Base-by-base conservation (phyloP, 225 moss, liverwort and hornwort species). In the Marchantia paleacea region DNA sequence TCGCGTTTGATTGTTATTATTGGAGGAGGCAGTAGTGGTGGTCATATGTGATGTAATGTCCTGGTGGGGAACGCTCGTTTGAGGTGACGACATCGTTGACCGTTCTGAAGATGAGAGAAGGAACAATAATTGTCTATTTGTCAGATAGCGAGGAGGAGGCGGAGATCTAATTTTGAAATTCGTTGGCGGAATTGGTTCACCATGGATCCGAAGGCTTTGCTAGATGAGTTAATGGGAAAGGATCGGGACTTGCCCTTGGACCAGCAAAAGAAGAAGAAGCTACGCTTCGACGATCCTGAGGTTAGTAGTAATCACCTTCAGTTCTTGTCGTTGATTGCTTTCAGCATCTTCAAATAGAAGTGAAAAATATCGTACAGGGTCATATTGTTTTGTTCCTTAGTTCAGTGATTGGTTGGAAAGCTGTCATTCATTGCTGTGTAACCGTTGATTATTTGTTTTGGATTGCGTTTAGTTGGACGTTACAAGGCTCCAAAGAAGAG, bases 221-320 rank as follows among this genome's bases (percentile, higher is more conserved):
- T 96, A 78, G 96, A 96, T 81, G 96, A 96, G 88, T 89, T 96
- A 71, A 96, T 96, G 96, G 96, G 96, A 55, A 96, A 92, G 82
- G 96, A 96, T 68, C 91, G 96, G 60, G 96, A 96, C 65, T 88
- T 96, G 64, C 96, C 96, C 0, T 84, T 94, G 25, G 91, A 94
- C 85, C 96, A 93, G 72, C 94, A 96, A 87, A 94, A 93, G 85
- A 96, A 94, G 86, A 87, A 92, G 28, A 86, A 91, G 74, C 78
- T 94, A 52, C 84, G 92, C 15, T 96, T 91, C 68, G 96, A 96
- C 25, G 96, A 94, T 87, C 89, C 92, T 22, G 85, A 96, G 96
- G 96, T 96, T 76, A 70, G 81, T 75, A 16, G 26, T 64, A 39
- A 39, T 39, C 39, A 39, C 39, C 39, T 39, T 39, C 39, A 2